Evolutionary conservation across 305 asterid genomes (phyloP), one percentile per base, ranked within the genome.

Genomic region (Striga hermonthica): DNA sequence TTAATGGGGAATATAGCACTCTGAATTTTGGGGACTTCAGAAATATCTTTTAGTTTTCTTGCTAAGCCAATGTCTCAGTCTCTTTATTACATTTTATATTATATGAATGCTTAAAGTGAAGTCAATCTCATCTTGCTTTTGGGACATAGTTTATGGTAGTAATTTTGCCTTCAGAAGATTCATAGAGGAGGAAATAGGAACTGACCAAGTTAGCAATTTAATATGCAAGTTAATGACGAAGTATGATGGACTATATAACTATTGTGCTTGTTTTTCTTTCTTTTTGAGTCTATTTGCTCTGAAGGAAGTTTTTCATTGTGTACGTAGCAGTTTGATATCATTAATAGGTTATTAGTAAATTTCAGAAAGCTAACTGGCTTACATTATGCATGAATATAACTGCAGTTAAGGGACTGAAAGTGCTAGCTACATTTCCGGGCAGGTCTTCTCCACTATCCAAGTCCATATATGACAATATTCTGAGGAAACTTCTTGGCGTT

Each of bases 321-420:
- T 62, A 11, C 54, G 4, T 40, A 16, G 36, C 43, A 12, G 22
- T 37, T 47, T 59, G 57, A 34, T 13, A 35, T 62, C 54, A 43
- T 63, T 15, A 55, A 57, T 22, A 22, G 31, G 31, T 2, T 22
- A 16, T 34, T 12, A 14, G 53, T 56, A 64, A 38, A 52, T 48
- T 15, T 64, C 22, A 35, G 64, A 48, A 40, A 61, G 64, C 63
- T 73, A 59, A 72, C 67, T 71, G 55, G 52, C 15, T 72, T 56
- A 28, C 9, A 49, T 60, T 71, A 22, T 22, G 57, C 57, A 65
- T 70, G 75, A 61, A 60, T 57, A n/a, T 64, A 70, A 74, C 66
- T 85, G 84, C 86, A 93, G 99, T 87, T 37, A 84, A 76, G 79
- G 95, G 97, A 75, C 83, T 93, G 86, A 82, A 86, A 78, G 78